Conservation (phyloP, 2,329 filamentous ascomycete species). For the Davidsoniella virescens region DNA sequence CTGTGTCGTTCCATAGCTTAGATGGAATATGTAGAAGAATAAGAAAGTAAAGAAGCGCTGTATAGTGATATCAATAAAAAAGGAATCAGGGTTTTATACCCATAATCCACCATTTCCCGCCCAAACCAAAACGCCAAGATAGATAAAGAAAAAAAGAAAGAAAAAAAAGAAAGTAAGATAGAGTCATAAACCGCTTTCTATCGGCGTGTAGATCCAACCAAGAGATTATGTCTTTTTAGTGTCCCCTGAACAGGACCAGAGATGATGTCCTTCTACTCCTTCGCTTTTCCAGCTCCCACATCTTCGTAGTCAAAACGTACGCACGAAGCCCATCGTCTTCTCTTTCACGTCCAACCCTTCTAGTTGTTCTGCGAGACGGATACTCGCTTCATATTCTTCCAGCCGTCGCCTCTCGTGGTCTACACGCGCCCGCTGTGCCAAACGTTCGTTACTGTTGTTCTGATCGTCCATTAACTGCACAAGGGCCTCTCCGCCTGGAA, state of each 20-base stretch:
- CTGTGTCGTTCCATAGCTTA: neutral
- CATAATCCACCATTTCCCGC: neutral
- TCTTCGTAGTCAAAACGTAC: slow-evolving; percentile 3
- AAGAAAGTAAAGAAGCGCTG: neutral
- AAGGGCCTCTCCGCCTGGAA: slow-evolving; percentile 44
- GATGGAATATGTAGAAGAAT: neutral
- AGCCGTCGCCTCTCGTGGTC: neutral
- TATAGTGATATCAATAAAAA: neutral
- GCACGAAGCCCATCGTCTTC: slow-evolving; percentile 8
- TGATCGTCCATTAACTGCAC: slow-evolving; percentile 18
- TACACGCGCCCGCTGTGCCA: slow-evolving; percentile 7
- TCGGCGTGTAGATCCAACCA: too few relatives aligned
- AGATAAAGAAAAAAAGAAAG: neutral
- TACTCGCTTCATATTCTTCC: slow-evolving; percentile 1
- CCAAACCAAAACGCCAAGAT: too few relatives aligned
- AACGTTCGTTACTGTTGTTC: neutral
- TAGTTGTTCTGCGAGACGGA: slow-evolving; percentile 2
- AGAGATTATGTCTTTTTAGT: neutral
- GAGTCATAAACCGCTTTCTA: too few relatives aligned
- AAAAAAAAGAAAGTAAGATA: too few relatives aligned
- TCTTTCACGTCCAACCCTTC: neutral
- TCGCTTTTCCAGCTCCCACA: neutral
- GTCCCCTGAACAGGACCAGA: neutral
- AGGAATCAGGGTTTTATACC: neutral
- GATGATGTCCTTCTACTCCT: neutral